These are phyloP conservation scores for Quercus glauca DNA, from an alignment of 306 rosid species.

Conservation along the genomic window DNA sequence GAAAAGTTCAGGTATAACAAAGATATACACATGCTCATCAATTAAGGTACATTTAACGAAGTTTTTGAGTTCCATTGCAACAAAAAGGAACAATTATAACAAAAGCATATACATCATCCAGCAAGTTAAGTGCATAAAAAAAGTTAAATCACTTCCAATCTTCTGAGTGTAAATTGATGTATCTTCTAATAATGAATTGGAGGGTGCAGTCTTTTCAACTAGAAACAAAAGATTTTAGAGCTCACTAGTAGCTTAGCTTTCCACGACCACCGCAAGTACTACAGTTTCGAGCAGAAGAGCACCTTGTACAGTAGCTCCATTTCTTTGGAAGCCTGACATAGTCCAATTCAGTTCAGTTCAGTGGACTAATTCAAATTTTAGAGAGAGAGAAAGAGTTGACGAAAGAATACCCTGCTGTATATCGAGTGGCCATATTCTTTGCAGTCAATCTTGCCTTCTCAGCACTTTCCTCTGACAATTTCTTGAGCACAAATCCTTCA, in stretches of 20 bases:
- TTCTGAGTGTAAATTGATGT: constrained; percentile 2
- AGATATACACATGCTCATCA: too few species aligned
- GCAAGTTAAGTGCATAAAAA: neutral
- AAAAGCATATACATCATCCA: neutral
- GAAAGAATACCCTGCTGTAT: constrained; percentile 61
- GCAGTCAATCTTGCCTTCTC: constrained; percentile 67
- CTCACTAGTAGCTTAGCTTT: constrained; percentile 51
- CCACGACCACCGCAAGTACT: constrained; percentile 77
- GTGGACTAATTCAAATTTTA: constrained; percentile 6
- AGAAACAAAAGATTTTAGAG: neutral
- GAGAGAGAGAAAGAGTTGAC: neutral
- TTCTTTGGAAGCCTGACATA: constrained; percentile 83
- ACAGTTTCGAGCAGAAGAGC: constrained; percentile 82
- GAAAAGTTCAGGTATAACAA: too few species aligned
- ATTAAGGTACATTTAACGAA: too few species aligned
- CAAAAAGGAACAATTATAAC: too few species aligned
- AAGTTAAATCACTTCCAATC: constrained; percentile 19
- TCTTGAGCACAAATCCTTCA: constrained; percentile 87
- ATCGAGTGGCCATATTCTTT: constrained; percentile 84
- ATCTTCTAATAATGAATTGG: neutral
- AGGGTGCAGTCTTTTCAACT: neutral
- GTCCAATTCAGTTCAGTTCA: constrained; percentile 8
- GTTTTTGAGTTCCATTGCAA: too few species aligned
- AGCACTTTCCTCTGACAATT: constrained; percentile 68
- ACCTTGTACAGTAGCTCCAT: constrained; percentile 95